phyloP scores from a whole-genome alignment of 176 grass and related monocot genomes.

The Cenchrus americanus region DNA sequence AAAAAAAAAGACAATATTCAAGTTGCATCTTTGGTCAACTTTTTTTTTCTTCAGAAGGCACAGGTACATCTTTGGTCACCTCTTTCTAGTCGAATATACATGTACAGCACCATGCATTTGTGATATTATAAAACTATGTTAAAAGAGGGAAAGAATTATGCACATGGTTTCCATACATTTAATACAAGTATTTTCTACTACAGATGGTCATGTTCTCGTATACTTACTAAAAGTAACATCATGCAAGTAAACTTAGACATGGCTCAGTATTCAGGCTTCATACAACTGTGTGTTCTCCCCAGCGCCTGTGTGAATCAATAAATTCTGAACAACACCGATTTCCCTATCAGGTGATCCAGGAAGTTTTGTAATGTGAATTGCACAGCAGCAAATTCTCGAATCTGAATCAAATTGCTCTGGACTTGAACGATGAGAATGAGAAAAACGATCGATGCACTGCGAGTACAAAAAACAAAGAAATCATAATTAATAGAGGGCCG shows the following conservation, averaged over 20 bases:
- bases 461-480: slow-evolving; percentile 13
- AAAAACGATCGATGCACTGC: slow-evolving; percentile 73
- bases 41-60: no score
- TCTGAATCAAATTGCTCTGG: slow-evolving; percentile 48
- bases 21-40: no score
- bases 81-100: no score
- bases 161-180: no score
- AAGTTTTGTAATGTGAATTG: not conserved
- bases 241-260: not conserved
- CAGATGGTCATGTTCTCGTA: no score
- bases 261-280: not conserved
- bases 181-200: no score
- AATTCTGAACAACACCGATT: not conserved
- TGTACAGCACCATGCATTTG: no score
- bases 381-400: not conserved
- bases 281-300: not conserved
- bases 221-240: not conserved
- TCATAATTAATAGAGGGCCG: not conserved
- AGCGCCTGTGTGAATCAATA: not conserved
- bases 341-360: not conserved
- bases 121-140: no score
- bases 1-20: no score
- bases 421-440: slow-evolving; percentile 57
- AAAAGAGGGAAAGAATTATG: no score
- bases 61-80: no score